These are phyloP conservation scores for Metschnikowia anglica DNA, from an alignment of 805 yeast species.

Conservation along the genomic window DNA sequence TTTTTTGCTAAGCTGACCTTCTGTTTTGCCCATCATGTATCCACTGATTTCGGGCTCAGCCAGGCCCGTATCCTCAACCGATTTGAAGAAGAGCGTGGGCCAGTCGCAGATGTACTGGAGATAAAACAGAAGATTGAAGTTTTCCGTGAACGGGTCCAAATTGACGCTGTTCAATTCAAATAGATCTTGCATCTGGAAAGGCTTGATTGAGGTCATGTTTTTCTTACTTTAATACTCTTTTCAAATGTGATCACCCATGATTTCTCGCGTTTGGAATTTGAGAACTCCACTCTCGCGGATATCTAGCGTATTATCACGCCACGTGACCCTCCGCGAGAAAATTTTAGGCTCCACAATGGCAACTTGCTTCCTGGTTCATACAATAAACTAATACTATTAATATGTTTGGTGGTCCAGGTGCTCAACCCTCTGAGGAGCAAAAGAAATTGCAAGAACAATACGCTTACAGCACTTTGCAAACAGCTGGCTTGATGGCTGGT, in stretches of 20 bases:
- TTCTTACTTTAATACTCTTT: background rate
- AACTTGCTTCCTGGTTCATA: background rate
- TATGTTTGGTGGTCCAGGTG: conserved; percentile 52
- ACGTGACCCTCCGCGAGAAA: conserved; percentile 13
- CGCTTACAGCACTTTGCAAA: conserved; percentile 56
- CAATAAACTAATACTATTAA: background rate
- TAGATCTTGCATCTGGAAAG: conserved; percentile 84
- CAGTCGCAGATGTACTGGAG: conserved; percentile 77
- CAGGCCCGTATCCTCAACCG: conserved; percentile 38
- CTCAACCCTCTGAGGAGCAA: conserved; percentile 57
- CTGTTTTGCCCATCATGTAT: conserved; percentile 95
- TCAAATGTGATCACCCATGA: too few species aligned
- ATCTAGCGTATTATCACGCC: too few species aligned
- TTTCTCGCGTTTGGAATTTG: too few species aligned
- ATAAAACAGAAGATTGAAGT: conserved; percentile 81
- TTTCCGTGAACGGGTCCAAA: conserved; percentile 87
- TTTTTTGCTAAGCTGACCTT: conserved; percentile 60
- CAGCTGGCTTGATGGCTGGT: conserved; percentile 63
- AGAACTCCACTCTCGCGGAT: too few species aligned
- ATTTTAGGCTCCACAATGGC: conserved; percentile 1
- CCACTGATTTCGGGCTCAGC: conserved; percentile 46
- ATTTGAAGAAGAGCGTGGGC: conserved; percentile 88
- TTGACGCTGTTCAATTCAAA: conserved; percentile 73
- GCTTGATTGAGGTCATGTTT: conserved; percentile 80
- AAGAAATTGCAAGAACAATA: conserved; percentile 64